Percentiles rank a stretch among this genome's conserved stretches.
Evolutionary conservation across 2,329 filamentous ascomycete species (phyloP).

Genomic region (Trichoderma asperellum): DNA sequence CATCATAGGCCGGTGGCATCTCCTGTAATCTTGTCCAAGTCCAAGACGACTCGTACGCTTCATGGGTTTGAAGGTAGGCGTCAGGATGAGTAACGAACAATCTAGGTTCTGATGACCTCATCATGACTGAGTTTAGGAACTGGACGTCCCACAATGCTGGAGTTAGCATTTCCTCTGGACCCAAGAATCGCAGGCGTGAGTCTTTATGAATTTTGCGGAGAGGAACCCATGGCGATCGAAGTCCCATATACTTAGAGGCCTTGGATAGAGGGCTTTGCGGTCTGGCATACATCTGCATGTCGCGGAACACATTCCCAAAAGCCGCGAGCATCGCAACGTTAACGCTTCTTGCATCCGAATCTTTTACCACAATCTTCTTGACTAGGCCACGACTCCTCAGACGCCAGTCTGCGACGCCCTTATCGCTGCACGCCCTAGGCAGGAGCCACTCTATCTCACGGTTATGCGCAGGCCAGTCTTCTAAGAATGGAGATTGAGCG

Average conservation of each 20-base stretch:
- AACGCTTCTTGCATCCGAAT: slow-evolving; percentile 69
- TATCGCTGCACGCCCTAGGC: slow-evolving; percentile 68
- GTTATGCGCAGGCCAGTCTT: slow-evolving; percentile 52
- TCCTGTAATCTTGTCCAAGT: slow-evolving; percentile 71
- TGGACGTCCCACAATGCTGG: slow-evolving; percentile 71
- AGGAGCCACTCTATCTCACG: slow-evolving; percentile 64
- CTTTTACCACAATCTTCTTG: slow-evolving; percentile 63
- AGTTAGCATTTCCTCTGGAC: slow-evolving; percentile 72
- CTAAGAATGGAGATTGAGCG: slow-evolving; percentile 52
- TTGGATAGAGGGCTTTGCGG: slow-evolving; percentile 36
- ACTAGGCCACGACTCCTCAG: slow-evolving; percentile 75
- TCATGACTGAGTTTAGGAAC: slow-evolving; percentile 73
- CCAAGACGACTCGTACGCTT: slow-evolving; percentile 61
- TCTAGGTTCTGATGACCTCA: slow-evolving; percentile 69
- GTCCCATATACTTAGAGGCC: slow-evolving; percentile 57
- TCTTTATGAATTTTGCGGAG: slow-evolving; percentile 77
- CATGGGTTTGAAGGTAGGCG: slow-evolving; percentile 69
- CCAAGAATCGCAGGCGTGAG: slow-evolving; percentile 70
- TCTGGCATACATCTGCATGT: slow-evolving; percentile 45
- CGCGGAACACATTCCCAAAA: slow-evolving; percentile 61
- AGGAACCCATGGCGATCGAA: slow-evolving; percentile 73
- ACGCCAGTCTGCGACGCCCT: slow-evolving; percentile 67
- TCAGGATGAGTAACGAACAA: slow-evolving; percentile 77
- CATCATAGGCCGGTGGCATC: slow-evolving; percentile 60
- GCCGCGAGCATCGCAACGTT: slow-evolving; percentile 64